Conservation (phyloP, 106 monocot species). For the Xerophyta viscosa region DNA sequence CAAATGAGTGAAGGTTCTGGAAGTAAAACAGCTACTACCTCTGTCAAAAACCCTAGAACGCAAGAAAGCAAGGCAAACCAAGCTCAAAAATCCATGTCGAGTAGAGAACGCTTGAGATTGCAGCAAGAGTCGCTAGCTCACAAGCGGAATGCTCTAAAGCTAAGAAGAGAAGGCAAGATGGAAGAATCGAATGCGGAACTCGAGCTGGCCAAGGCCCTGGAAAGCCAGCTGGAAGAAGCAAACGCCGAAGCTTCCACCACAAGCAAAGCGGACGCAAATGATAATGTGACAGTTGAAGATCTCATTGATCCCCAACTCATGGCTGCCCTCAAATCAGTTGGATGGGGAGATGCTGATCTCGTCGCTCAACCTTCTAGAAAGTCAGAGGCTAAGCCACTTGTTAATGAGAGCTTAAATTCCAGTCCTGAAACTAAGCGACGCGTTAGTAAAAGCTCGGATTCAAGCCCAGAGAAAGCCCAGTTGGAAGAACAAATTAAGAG, state of each 20-base stretch:
- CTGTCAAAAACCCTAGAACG: background rate
- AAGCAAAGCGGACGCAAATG: conserved; percentile 12
- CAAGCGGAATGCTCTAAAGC: conserved; percentile 82
- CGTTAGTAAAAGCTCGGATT: background rate
- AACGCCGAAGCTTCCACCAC: conserved; percentile 18
- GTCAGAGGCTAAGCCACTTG: conserved; percentile 11
- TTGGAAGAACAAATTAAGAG: conserved; percentile 80
- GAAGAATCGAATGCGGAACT: conserved; percentile 73
- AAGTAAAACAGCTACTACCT: conserved; percentile 12
- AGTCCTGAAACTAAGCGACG: conserved; percentile 17
- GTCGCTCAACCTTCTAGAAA: conserved; percentile 14
- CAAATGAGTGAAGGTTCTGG: conserved; percentile 9
- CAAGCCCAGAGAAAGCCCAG: conserved; percentile 22
- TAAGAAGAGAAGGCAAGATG: conserved; percentile 85
- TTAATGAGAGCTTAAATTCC: background rate
- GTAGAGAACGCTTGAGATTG: conserved; percentile 72
- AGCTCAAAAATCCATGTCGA: conserved; percentile 46
- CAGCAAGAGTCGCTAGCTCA: conserved; percentile 90
- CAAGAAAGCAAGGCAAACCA: conserved; percentile 27
- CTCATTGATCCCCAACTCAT: conserved; percentile 86
- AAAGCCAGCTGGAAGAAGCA: conserved; percentile 67
- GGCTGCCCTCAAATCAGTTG: conserved; percentile 72
- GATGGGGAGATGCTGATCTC: conserved; percentile 61
- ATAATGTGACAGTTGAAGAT: conserved; percentile 37
- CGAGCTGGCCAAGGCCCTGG: conserved; percentile 70